These are phyloP conservation scores for Microcos paniculata DNA, from an alignment of 345 rosid species.

Conservation along the genomic window DNA sequence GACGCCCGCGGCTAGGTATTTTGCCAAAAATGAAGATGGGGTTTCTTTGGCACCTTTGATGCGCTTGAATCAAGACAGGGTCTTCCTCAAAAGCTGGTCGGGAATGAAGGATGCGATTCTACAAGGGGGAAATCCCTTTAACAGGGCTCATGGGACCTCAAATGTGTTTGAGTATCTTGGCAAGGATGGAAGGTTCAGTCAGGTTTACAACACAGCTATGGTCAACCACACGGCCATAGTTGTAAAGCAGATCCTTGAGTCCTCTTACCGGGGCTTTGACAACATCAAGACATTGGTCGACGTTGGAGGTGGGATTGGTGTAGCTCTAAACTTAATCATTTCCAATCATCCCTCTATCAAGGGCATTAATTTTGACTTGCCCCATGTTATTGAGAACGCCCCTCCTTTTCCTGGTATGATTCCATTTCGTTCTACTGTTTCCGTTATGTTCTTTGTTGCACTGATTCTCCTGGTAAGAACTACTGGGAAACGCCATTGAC, in stretches of 20 bases:
- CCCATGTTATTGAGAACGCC: constrained; percentile 42
- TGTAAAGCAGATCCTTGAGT: constrained; percentile 51
- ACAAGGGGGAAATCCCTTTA: constrained; percentile 60
- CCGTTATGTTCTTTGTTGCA: neutral
- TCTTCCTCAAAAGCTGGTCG: constrained; percentile 25
- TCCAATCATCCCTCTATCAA: constrained; percentile 46
- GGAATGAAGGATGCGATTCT: constrained; percentile 40
- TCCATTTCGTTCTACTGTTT: neutral
- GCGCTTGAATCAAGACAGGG: neutral
- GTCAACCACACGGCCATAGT: constrained; percentile 40
- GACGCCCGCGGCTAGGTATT: constrained; percentile 9
- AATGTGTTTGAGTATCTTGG: constrained; percentile 44
- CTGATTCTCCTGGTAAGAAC: too few relatives aligned
- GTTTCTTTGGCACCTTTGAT: neutral
- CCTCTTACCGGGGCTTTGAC: constrained; percentile 50
- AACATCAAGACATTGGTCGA: constrained; percentile 48
- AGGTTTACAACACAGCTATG: constrained; percentile 57
- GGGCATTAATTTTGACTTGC: constrained; percentile 45
- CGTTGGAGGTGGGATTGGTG: constrained; percentile 73
- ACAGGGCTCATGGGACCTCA: constrained; percentile 52
- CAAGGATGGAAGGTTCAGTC: constrained; percentile 43
- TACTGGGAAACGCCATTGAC: too few relatives aligned
- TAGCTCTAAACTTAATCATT: constrained; percentile 41
- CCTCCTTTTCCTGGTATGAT: constrained; percentile 29
- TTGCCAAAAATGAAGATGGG: constrained; percentile 14